phyloP scores from a whole-genome alignment of 306 rosid genomes.

The Quercus gilva region DNA sequence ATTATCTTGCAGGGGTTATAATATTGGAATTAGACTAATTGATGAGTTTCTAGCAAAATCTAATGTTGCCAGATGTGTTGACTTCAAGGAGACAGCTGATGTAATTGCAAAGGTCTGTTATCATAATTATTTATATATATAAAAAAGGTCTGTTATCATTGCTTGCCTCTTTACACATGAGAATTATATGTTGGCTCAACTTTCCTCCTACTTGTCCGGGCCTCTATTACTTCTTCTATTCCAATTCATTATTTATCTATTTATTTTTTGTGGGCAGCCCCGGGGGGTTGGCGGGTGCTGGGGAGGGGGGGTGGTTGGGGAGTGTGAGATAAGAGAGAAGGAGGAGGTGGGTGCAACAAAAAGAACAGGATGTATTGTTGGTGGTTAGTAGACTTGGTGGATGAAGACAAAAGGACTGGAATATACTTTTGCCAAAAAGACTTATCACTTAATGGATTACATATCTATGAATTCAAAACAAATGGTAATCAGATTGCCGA shows the following conservation, averaged over 20 bases:
- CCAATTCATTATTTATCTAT: background rate
- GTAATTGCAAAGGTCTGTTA: constrained; percentile 86
- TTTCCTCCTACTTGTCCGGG: background rate
- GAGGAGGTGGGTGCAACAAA: too few species aligned
- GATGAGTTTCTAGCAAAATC: constrained; percentile 99
- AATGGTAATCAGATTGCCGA: background rate
- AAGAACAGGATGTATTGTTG: too few species aligned
- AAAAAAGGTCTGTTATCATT: constrained; percentile 48
- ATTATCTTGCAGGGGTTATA: constrained; percentile 76
- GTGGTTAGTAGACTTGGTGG: background rate
- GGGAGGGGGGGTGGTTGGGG: background rate
- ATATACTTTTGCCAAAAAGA: background rate
- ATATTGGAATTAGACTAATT: constrained; percentile 85
- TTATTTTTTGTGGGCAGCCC: too few species aligned
- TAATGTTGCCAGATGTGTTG: constrained; percentile 87
- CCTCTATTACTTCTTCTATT: background rate
- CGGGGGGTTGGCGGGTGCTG: background rate
- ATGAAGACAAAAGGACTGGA: background rate
- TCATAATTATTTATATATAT: background rate
- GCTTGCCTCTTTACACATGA: background rate
- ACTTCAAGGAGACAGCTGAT: constrained; percentile 94
- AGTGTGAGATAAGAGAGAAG: background rate
- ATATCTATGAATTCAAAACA: background rate
- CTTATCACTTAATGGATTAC: background rate
- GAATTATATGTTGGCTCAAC: background rate